Evolutionary conservation across 2,329 filamentous ascomycete genomes (phyloP).

Genomic region (Niveomyces coronatus): DNA sequence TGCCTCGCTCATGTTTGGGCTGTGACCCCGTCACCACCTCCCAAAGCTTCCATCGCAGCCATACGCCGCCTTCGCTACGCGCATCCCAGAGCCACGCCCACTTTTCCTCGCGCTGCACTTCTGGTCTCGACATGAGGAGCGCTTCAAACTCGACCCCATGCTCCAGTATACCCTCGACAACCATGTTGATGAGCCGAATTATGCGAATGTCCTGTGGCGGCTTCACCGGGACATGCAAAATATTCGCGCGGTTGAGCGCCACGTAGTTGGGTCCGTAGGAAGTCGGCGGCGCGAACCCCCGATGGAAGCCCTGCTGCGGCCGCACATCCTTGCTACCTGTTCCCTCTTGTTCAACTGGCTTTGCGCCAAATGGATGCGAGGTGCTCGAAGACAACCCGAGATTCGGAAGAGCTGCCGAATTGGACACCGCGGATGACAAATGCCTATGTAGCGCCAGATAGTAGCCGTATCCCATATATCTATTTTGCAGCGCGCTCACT

Average conservation of each 20-base stretch:
- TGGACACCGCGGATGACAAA: slow-evolving; percentile 62
- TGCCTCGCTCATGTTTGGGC: slow-evolving; percentile 33
- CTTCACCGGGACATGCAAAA: slow-evolving; percentile 61
- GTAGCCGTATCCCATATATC: slow-evolving; percentile 76
- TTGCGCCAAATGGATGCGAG: slow-evolving; percentile 70
- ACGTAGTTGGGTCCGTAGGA: slow-evolving; percentile 46
- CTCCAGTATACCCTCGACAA: slow-evolving; percentile 67
- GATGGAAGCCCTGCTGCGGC: slow-evolving; percentile 35
- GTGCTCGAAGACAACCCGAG: slow-evolving; percentile 26
- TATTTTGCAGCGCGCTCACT: slow-evolving; percentile 69
- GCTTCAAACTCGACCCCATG: slow-evolving; percentile 86
- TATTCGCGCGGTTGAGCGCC: slow-evolving; percentile 32
- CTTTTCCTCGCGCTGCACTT: slow-evolving; percentile 76
- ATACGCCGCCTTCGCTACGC: slow-evolving; percentile 66
- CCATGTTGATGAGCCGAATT: slow-evolving; percentile 77
- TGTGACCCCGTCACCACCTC: slow-evolving; percentile 63
- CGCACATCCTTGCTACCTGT: slow-evolving; percentile 25
- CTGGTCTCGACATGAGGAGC: slow-evolving; percentile 74
- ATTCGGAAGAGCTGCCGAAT: slow-evolving; percentile 28
- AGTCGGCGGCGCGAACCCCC: slow-evolving; percentile 66
- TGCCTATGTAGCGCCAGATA: slow-evolving; percentile 73
- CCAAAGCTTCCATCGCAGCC: slow-evolving; percentile 91
- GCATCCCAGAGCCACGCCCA: slow-evolving; percentile 95
- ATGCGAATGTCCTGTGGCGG: slow-evolving; percentile 69
- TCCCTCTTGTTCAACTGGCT: slow-evolving; percentile 39